Evolutionary conservation across 495 filamentous ascomycete genomes (phyloP).

Genomic region (Xylaria telfairii): DNA sequence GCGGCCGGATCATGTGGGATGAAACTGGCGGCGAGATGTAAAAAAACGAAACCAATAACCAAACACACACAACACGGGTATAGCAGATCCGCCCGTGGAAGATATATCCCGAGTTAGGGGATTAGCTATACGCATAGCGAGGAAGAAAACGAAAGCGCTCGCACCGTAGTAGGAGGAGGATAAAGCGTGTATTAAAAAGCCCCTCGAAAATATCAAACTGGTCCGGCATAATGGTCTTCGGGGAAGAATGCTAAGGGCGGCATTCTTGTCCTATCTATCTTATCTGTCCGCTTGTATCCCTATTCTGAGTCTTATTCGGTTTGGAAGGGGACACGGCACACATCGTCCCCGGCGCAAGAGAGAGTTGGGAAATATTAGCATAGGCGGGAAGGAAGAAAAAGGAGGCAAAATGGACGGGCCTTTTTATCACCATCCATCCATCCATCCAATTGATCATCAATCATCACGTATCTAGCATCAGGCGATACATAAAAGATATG

Average conservation of each 20-base stretch:
- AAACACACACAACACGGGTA: slow-evolving; percentile 1
- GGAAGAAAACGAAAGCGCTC: no score
- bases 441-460: background rate
- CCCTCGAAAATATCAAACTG: background rate
- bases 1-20: slow-evolving; percentile 25
- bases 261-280: background rate
- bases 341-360: background rate
- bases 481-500: background rate
- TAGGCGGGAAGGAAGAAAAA: background rate
- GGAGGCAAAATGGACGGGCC: background rate
- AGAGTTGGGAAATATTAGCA: background rate
- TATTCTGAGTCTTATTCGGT: background rate
- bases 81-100: slow-evolving; percentile 7
- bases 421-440: background rate
- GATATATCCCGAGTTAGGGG: background rate
- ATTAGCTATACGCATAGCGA: background rate
- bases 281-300: background rate
- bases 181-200: background rate
- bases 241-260: background rate
- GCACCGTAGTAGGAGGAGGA: background rate
- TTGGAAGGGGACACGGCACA: background rate
- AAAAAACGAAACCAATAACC: slow-evolving; percentile 1
- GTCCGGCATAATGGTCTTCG: background rate
- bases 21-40: slow-evolving; percentile 31
- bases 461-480: slow-evolving; percentile 3